These are phyloP conservation scores for Xylogone sp. DNA, from an alignment of 2,329 filamentous ascomycete species.

Conservation along the genomic window DNA sequence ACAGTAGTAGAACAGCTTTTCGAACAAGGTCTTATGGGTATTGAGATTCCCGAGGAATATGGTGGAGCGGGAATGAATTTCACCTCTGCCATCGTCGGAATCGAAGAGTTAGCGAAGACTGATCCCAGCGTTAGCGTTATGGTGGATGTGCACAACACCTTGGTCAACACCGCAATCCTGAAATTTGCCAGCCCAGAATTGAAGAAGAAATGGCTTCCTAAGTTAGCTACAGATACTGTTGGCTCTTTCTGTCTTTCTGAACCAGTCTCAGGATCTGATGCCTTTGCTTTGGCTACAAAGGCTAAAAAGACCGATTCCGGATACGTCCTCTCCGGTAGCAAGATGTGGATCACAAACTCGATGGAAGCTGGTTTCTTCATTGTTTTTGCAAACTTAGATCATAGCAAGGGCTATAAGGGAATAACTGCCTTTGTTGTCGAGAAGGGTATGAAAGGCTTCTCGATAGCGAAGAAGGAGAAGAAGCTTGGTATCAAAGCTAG, in stretches of 20 bases:
- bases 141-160: slow-evolving; percentile 96
- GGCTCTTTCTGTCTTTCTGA: slow-evolving; percentile 89
- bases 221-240: slow-evolving; percentile 83
- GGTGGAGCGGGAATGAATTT: slow-evolving; percentile 99
- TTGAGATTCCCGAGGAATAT: slow-evolving; percentile 96
- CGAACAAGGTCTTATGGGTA: slow-evolving; percentile 94
- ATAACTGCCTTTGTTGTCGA: slow-evolving; percentile 96
- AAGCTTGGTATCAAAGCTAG: slow-evolving; percentile 96
- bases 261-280: slow-evolving; percentile 89
- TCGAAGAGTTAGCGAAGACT: slow-evolving; percentile 91
- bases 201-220: slow-evolving; percentile 86
- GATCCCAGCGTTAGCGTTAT: slow-evolving; percentile 94
- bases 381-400: slow-evolving; percentile 94
- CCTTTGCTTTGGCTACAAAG: slow-evolving; percentile 90
- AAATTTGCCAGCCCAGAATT: slow-evolving; percentile 75
- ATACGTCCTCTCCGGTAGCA: slow-evolving; percentile 84
- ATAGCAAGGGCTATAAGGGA: slow-evolving; percentile 89
- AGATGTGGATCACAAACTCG: slow-evolving; percentile 99
- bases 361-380: slow-evolving; percentile 94
- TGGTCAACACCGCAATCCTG: slow-evolving; percentile 90
- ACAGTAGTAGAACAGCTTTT: slow-evolving; percentile 87
- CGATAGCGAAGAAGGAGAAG: slow-evolving; percentile 99
- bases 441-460: slow-evolving; percentile 84
- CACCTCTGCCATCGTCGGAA: slow-evolving; percentile 90
- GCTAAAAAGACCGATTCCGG: slow-evolving; percentile 79